phyloP scores from a whole-genome alignment of 2,329 filamentous ascomycete genomes.

The Cercospora sojina region DNA sequence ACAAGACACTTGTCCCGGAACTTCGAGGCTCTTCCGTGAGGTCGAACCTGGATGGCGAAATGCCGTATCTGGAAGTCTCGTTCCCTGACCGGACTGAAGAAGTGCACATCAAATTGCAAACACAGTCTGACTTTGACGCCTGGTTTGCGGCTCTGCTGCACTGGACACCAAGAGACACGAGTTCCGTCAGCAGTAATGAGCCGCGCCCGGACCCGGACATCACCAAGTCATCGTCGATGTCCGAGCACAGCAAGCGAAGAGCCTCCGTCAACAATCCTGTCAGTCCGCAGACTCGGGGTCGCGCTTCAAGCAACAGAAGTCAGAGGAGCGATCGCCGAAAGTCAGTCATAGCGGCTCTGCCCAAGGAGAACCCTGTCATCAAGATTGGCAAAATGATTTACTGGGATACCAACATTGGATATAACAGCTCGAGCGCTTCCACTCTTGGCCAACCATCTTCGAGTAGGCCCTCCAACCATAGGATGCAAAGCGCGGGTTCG shows the following conservation, averaged over 20 bases:
- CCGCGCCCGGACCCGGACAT: conserved; percentile 23
- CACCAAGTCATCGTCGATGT: conserved; percentile 22
- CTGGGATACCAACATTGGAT: conserved; percentile 70
- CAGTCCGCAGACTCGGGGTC: conserved; percentile 24
- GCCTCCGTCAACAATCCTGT: conserved; percentile 27
- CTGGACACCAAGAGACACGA: conserved; percentile 58
- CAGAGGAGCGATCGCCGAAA: conserved; percentile 43
- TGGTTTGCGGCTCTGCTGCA: conserved; percentile 80
- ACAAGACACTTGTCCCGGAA: conserved; percentile 68
- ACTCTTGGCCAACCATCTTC: conserved; percentile 26
- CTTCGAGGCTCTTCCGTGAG: conserved; percentile 71
- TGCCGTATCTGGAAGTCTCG: conserved; percentile 54
- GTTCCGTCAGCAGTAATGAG: conserved; percentile 24
- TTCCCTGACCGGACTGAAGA: conserved; percentile 57
- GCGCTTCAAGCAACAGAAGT: conserved; percentile 32
- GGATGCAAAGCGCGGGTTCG: conserved; percentile 57
- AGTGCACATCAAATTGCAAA: conserved; percentile 64
- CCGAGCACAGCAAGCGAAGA: conserved; percentile 23
- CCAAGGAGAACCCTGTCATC: conserved; percentile 79
- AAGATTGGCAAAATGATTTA: conserved; percentile 72
- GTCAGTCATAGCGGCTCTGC: conserved; percentile 48
- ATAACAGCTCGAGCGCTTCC: conserved; percentile 44
- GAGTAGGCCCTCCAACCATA: conserved; percentile 51
- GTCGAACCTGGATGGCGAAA: conserved; percentile 49
- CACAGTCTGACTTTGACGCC: conserved; percentile 66